Evolutionary conservation across 257 asterid species (phyloP), one percentile per base, ranked within the genome.

Genomic region (Ophiorrhiza pumila): DNA sequence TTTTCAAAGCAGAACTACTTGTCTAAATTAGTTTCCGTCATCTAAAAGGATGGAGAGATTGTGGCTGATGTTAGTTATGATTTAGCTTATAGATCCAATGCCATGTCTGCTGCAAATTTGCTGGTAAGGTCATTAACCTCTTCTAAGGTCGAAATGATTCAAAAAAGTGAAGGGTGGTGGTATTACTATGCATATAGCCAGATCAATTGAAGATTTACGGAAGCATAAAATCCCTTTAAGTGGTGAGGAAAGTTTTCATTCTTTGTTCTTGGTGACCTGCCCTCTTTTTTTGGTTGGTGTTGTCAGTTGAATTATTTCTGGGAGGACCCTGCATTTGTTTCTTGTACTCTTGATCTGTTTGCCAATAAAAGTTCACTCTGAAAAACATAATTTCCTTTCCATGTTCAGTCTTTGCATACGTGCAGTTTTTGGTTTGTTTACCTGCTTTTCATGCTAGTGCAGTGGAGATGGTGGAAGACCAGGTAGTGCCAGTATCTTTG

Each of bases 391-490:
- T 53, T 59, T 55, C 15, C 13, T 71, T 55, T 56, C 72, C n/a
- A 58, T 32, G 52, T 55, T 42, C 37, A 20, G 20, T 37, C 25
- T 50, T 29, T 69, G 68, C 18, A 20, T 31, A 12, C 23, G 9
- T 37, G 42, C 50, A 31, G 35, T 31, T 37, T 73, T 18, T 13
- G 43, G 56, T 52, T 49, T 37, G 23, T 65, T 65, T 35, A 27
- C 59, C 34, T 47, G 45, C 17, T 71, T 65, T 50, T 71, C 35
- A 58, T 80, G 72, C 71, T 65, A 45, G 46, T 61, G 72, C 84
- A 80, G 84, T 55, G 76, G 76, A 47, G 80, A 78, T 75, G 69
- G 74, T 32, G 83, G 75, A 72, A 73, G 81, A 65, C 69, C 81
- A 49, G 74, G 79, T 49, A 75, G 70, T 73, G 76, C 83, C 8